Evolutionary conservation across 225 moss, liverwort and hornwort species (phyloP).

Genomic region (Thuidium tamariscinum): DNA sequence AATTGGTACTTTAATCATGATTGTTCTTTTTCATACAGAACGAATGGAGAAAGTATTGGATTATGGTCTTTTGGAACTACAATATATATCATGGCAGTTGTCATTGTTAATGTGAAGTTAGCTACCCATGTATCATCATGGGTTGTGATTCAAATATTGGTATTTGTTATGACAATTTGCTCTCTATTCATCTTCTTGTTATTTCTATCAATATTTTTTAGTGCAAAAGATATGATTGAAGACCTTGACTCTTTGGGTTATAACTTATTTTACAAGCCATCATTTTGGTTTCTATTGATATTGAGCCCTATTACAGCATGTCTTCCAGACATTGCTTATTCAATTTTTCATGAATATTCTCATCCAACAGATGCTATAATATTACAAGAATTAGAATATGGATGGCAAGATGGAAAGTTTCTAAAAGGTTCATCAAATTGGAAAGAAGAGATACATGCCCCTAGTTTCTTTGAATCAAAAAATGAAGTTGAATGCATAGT

Average conservation of each 20-base stretch:
- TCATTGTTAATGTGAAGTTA: constrained; percentile 65
- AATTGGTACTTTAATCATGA: too few species aligned
- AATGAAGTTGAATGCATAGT: not conserved
- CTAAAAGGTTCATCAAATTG: not conserved
- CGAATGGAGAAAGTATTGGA: constrained; percentile 43
- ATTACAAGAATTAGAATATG: constrained; percentile 64
- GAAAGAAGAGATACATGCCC: not conserved
- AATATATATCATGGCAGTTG: constrained; percentile 37
- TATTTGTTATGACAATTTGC: not conserved
- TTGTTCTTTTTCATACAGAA: not conserved
- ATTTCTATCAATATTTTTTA: constrained; percentile 17
- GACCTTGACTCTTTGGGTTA: constrained; percentile 3
- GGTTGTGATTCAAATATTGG: constrained; percentile 26
- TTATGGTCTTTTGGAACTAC: constrained; percentile 54
- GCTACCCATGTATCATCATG: constrained; percentile 35
- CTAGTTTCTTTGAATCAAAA: not conserved
- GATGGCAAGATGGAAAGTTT: constrained; percentile 45
- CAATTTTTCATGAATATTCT: constrained; percentile 10
- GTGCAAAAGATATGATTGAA: constrained; percentile 3
- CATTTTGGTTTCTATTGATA: constrained; percentile 61
- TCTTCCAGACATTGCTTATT: constrained; percentile 27
- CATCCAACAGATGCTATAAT: constrained; percentile 51
- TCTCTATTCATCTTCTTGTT: constrained; percentile 21
- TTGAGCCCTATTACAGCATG: constrained; percentile 42
- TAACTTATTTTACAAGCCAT: constrained; percentile 10